Evolutionary conservation across 1,139 yeast genomes (phyloP).

Genomic region (Candida glucosophila): DNA sequence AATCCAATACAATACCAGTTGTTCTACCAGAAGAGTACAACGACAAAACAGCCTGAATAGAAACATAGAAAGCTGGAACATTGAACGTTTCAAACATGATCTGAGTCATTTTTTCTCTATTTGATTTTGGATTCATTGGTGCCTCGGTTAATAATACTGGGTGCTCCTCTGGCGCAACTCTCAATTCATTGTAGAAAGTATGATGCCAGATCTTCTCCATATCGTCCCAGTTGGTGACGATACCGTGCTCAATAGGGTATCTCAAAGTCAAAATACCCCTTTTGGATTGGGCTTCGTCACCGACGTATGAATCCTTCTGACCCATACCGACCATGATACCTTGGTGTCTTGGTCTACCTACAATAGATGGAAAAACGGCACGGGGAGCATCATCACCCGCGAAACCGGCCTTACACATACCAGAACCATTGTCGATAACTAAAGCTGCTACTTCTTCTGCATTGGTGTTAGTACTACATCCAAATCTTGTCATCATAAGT

Average conservation of each 20-base stretch:
- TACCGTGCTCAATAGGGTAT: constrained; percentile 99
- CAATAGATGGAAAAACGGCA: constrained; percentile 99
- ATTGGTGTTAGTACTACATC: constrained; percentile 14
- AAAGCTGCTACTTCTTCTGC: constrained; percentile 54
- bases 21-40: constrained; percentile 99
- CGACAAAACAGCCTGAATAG: constrained; percentile 97
- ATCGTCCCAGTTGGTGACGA: constrained; percentile 99
- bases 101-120: constrained; percentile 99
- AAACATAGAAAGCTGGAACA: constrained; percentile 98
- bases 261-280: constrained; percentile 98
- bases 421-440: constrained; percentile 99
- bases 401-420: constrained; percentile 99
- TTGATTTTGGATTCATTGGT: constrained; percentile 97
- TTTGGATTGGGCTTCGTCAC: constrained; percentile 99
- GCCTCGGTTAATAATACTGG: constrained; percentile 98
- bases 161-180: constrained; percentile 99
- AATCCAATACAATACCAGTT: constrained; percentile 98
- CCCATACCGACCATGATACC: constrained; percentile 99
- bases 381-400: constrained; percentile 99
- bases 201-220: constrained; percentile 99
- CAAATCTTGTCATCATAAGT: not conserved
- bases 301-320: constrained; percentile 98
- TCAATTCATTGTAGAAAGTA: constrained; percentile 93
- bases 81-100: constrained; percentile 98
- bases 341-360: constrained; percentile 99